Percentiles rank a stretch among this genome's conserved stretches.
These are phyloP conservation scores for Craterostigma plantagineum DNA, from an alignment of 257 asterid genomes.

Conservation along the genomic window DNA sequence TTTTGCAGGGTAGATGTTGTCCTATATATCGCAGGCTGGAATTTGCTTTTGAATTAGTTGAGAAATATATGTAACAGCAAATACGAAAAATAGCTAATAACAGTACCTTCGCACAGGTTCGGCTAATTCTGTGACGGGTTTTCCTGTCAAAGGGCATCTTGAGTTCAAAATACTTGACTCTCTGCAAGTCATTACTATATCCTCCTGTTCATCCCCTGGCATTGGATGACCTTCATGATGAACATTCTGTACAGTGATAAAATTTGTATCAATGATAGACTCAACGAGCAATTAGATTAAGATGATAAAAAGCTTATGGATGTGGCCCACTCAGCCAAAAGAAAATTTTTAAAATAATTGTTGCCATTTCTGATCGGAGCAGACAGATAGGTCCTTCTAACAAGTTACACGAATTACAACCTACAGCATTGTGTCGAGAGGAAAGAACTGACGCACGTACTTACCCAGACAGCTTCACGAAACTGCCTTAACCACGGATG, in stretches of 20 bases:
- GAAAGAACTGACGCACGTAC: no score
- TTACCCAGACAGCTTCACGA: constrained; percentile 86
- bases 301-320: no score
- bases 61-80: no score
- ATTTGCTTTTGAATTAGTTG: no score
- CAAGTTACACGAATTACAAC: no score
- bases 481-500: constrained; percentile 48
- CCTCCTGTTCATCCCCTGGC: constrained; percentile 99
- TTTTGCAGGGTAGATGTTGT: no score
- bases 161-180: constrained; percentile 44
- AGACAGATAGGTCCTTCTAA: no score
- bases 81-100: not conserved
- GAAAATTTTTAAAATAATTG: constrained; percentile 1
- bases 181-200: constrained; percentile 76
- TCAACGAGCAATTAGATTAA: no score
- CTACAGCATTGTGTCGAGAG: no score
- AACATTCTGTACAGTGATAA: constrained; percentile 43
- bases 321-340: not conserved
- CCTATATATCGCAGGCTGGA: no score
- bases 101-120: constrained; percentile 77
- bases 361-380: no score
- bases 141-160: constrained; percentile 68
- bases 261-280: no score
- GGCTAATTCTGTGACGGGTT: constrained; percentile 56
- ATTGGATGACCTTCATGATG: constrained; percentile 80